These are phyloP conservation scores for Talaromyces sp. DNA, from an alignment of 2,329 filamentous ascomycete species.

Conservation along the genomic window DNA sequence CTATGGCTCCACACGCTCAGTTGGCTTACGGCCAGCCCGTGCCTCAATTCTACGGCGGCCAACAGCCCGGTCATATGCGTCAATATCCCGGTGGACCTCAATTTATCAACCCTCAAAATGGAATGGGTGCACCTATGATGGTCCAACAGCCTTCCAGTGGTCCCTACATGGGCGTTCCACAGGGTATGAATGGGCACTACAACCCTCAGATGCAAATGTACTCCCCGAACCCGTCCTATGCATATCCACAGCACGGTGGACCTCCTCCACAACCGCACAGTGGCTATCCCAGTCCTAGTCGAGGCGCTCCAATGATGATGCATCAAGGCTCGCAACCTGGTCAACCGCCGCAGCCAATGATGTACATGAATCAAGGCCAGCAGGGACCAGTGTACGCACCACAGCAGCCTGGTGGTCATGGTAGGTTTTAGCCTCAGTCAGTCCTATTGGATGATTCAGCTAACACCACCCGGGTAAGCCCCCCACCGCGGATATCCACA, in stretches of 20 bases:
- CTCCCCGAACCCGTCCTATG: slow-evolving; percentile 68
- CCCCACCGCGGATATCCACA: slow-evolving; percentile 58
- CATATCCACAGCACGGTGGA: slow-evolving; percentile 54
- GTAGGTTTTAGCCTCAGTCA: slow-evolving; percentile 53
- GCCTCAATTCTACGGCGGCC: slow-evolving; percentile 64
- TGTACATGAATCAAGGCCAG: slow-evolving; percentile 71
- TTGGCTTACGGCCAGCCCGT: slow-evolving; percentile 69
- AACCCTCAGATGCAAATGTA: slow-evolving; percentile 79
- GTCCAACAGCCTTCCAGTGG: slow-evolving; percentile 67
- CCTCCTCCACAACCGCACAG: slow-evolving; percentile 56
- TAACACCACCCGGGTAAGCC: slow-evolving; percentile 32
- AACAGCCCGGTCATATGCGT: slow-evolving; percentile 67
- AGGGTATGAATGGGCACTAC: slow-evolving; percentile 62
- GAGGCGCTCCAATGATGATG: slow-evolving; percentile 87
- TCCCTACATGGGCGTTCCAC: slow-evolving; percentile 68
- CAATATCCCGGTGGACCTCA: slow-evolving; percentile 69
- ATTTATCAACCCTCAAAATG: slow-evolving; percentile 67
- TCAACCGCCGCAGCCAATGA: slow-evolving; percentile 63
- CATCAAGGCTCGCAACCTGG: slow-evolving; percentile 92
- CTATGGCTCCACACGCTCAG: slow-evolving; percentile 66
- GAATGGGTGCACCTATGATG: slow-evolving; percentile 79
- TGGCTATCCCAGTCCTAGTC: slow-evolving; percentile 83
- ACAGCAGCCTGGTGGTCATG: slow-evolving; percentile 64
- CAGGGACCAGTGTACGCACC: slow-evolving; percentile 69
- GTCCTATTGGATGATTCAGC: slow-evolving; percentile 6